Percentiles rank a stretch among this genome's conserved stretches.
phyloP scores from a whole-genome alignment of 169 alveolate genomes.

The Eimeria necatrix region DNA sequence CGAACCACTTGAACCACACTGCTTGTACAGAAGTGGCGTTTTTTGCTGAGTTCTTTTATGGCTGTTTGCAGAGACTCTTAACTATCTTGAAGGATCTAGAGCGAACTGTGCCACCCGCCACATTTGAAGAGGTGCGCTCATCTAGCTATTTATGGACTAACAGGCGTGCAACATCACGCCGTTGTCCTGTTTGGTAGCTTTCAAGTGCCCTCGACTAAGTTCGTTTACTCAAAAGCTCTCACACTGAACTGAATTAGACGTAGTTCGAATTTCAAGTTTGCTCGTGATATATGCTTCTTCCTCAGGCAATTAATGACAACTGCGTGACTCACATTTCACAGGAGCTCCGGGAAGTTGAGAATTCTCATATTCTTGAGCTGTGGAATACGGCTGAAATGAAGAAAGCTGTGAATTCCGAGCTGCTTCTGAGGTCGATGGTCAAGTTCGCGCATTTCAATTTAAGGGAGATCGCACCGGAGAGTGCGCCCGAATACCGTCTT shows the following conservation, averaged over 20 bases:
- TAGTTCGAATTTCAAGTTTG: background rate
- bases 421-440: constrained; percentile 57
- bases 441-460: constrained; percentile 46
- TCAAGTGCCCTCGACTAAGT: background rate
- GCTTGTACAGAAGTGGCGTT: no score
- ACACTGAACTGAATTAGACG: background rate
- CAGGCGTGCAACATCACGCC: background rate
- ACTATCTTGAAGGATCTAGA: background rate
- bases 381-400: constrained; percentile 45
- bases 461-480: constrained; percentile 56
- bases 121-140: constrained; percentile 1
- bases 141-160: no score
- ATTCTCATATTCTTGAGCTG: constrained; percentile 14
- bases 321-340: constrained; percentile 48
- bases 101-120: constrained; percentile 39
- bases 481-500: constrained; percentile 31
- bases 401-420: constrained; percentile 23
- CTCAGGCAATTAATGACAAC: constrained; percentile 19
- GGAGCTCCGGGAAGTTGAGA: constrained; percentile 22
- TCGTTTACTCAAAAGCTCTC: background rate
- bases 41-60: background rate
- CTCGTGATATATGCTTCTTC: background rate
- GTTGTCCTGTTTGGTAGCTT: no score
- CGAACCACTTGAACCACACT: no score
- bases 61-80: background rate